Percentiles rank a stretch among this genome's conserved stretches.
Conservation (phyloP, 2,329 filamentous ascomycete species). For the Fusarium tjaetaba region DNA sequence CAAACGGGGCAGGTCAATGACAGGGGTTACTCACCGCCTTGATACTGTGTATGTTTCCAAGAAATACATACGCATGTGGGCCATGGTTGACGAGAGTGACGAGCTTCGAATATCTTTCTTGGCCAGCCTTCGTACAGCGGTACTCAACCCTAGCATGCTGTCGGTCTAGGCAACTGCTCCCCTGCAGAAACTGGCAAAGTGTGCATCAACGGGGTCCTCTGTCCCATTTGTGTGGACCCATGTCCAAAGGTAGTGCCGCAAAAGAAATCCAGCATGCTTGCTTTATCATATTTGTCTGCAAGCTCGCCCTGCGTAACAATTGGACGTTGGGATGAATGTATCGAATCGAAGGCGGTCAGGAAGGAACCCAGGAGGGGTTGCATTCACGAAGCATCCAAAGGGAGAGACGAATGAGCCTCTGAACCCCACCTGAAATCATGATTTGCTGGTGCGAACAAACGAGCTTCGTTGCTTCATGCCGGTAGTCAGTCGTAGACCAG, state of each 20-base stretch:
- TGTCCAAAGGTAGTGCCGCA: slow-evolving; percentile 39
- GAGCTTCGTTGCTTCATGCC: slow-evolving; percentile 18
- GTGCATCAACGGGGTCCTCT: slow-evolving; percentile 28
- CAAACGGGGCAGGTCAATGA: not conserved
- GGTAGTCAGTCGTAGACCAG: slow-evolving; percentile 20
- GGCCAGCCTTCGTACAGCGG: slow-evolving; percentile 12
- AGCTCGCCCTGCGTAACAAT: slow-evolving; percentile 34
- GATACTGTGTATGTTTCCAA: slow-evolving; percentile 14
- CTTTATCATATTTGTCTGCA: slow-evolving; percentile 35
- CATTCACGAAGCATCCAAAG: slow-evolving; percentile 30
- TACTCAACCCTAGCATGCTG: slow-evolving; percentile 25
- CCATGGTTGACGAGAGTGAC: slow-evolving; percentile 16
- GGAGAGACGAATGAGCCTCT: slow-evolving; percentile 16
- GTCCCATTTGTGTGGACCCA: slow-evolving; percentile 38
- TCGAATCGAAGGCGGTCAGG: slow-evolving; percentile 40
- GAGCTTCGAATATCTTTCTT: slow-evolving; percentile 30
- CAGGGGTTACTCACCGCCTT: slow-evolving; percentile 14
- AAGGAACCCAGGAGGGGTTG: slow-evolving; percentile 31
- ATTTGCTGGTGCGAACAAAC: not conserved
- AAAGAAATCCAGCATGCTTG: slow-evolving; percentile 36
- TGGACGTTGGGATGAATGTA: slow-evolving; percentile 37
- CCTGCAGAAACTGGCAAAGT: slow-evolving; percentile 38
- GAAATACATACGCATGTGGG: slow-evolving; percentile 21
- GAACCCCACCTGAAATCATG: slow-evolving; percentile 13
- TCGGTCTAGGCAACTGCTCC: slow-evolving; percentile 32